A percentile compares a stretch with the other conserved stretches of the same genome.
Conservation (phyloP, 805 yeast genomes). For the Suhomyces xylopsoci region DNA sequence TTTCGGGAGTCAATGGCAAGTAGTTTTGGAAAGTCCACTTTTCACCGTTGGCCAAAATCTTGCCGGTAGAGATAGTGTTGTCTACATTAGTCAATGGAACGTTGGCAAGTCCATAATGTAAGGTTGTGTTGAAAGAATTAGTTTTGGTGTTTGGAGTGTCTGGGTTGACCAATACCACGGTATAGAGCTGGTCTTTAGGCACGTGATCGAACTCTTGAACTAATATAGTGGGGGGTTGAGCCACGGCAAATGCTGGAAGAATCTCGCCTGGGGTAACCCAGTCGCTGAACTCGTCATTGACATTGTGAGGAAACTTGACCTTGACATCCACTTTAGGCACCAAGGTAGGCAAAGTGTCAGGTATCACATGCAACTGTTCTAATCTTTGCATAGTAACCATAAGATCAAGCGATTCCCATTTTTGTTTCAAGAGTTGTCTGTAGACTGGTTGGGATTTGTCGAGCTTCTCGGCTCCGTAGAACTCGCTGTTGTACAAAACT, state of each 20-base stretch:
- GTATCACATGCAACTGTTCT: conserved; percentile 80
- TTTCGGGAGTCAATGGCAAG: conserved; percentile 84
- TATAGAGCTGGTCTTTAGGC: conserved; percentile 54
- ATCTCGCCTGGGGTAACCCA: conserved; percentile 79
- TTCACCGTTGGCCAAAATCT: conserved; percentile 35
- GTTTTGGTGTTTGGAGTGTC: conserved; percentile 76
- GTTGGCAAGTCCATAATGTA: conserved; percentile 77
- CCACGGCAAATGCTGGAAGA: conserved; percentile 70
- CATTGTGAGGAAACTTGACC: conserved; percentile 69
- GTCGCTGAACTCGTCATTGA: conserved; percentile 49
- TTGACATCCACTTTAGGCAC: conserved; percentile 75
- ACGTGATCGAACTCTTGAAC: conserved; percentile 65
- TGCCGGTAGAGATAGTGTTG: conserved; percentile 50
- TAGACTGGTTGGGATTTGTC: conserved; percentile 80
- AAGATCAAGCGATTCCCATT: conserved; percentile 70
- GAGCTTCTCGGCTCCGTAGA: conserved; percentile 40
- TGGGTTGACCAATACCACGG: conserved; percentile 83
- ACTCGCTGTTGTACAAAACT: conserved; percentile 65
- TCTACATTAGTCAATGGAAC: conserved; percentile 57
- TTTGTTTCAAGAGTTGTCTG: conserved; percentile 60
- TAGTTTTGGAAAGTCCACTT: conserved; percentile 49
- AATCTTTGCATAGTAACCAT: conserved; percentile 89
- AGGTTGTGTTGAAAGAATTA: conserved; percentile 66
- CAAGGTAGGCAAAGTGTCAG: conserved; percentile 90
- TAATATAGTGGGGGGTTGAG: conserved; percentile 72